phyloP scores from a whole-genome alignment of 208 protist genomes.

The Lotmaria passim region DNA sequence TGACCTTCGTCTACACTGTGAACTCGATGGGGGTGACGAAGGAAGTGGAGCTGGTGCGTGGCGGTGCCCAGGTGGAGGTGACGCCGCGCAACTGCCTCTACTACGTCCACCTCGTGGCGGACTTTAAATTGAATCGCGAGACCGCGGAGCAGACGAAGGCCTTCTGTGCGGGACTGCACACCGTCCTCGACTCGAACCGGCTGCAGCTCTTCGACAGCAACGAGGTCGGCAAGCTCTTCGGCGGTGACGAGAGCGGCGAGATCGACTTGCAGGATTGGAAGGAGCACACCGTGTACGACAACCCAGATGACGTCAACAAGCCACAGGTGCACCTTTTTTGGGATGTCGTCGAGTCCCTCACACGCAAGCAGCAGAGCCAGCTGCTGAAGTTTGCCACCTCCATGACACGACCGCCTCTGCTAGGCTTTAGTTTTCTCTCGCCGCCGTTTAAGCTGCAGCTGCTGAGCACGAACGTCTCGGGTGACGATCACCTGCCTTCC shows the following conservation, averaged over 20 bases:
- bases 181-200: slow-evolving; percentile 66
- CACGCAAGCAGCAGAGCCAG: slow-evolving; percentile 66
- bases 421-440: slow-evolving; percentile 92
- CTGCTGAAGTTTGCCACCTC: slow-evolving; percentile 92
- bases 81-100: slow-evolving; percentile 86
- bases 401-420: slow-evolving; percentile 85
- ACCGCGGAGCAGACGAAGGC: slow-evolving; percentile 80
- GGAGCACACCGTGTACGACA: slow-evolving; percentile 83
- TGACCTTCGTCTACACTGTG: slow-evolving; percentile 87
- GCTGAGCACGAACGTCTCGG: slow-evolving; percentile 35
- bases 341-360: slow-evolving; percentile 85
- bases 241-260: slow-evolving; percentile 62
- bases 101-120: slow-evolving; percentile 93
- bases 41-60: slow-evolving; percentile 83
- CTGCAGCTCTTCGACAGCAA: slow-evolving; percentile 88
- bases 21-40: slow-evolving; percentile 66
- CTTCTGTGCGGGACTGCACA: slow-evolving; percentile 81
- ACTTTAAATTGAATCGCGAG: slow-evolving; percentile 94
- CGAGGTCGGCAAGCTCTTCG: slow-evolving; percentile 87
- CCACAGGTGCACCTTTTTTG: slow-evolving; percentile 85
- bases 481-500: slow-evolving; percentile 80
- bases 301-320: slow-evolving; percentile 55
- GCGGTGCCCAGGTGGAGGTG: slow-evolving; percentile 83
- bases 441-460: slow-evolving; percentile 91
- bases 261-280: slow-evolving; percentile 93